Evolutionary conservation across 257 asterid species (phyloP).

Genomic region (Lithospermum erythrorhizon): DNA sequence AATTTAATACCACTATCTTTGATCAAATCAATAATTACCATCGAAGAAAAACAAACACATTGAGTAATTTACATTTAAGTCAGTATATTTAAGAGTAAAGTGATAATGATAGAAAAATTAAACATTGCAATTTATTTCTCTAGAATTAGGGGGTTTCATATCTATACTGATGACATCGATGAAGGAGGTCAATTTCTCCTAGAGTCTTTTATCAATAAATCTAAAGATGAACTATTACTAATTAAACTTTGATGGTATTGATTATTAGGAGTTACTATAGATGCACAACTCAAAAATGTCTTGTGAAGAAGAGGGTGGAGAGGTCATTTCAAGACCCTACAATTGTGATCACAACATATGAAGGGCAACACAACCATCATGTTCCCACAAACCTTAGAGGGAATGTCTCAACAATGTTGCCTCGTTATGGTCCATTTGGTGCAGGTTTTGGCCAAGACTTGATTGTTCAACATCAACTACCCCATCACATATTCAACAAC

Average conservation of each 20-base stretch:
- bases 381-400: slow-evolving; percentile 61
- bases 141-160: too few relatives aligned
- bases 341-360: slow-evolving; percentile 60
- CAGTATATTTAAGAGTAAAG: too few relatives aligned
- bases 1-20: too few relatives aligned
- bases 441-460: slow-evolving; percentile 25
- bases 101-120: too few relatives aligned
- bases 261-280: slow-evolving; percentile 66
- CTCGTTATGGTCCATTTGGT: slow-evolving; percentile 14
- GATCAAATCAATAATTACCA: too few relatives aligned
- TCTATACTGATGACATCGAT: too few relatives aligned
- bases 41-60: too few relatives aligned
- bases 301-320: slow-evolving; percentile 67
- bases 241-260: background rate
- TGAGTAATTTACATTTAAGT: too few relatives aligned
- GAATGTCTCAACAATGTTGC: slow-evolving; percentile 48
- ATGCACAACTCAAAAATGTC: slow-evolving; percentile 72
- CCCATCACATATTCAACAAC: slow-evolving; percentile 1
- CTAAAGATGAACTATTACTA: background rate
- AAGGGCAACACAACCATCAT: slow-evolving; percentile 77
- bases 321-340: slow-evolving; percentile 69
- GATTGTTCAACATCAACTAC: slow-evolving; percentile 10
- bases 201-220: background rate
- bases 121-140: too few relatives aligned
- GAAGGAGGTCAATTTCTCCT: too few relatives aligned